These are phyloP conservation scores for Bipolaris sorokiniana DNA, from an alignment of 2,329 filamentous ascomycete genomes.

Conservation along the genomic window DNA sequence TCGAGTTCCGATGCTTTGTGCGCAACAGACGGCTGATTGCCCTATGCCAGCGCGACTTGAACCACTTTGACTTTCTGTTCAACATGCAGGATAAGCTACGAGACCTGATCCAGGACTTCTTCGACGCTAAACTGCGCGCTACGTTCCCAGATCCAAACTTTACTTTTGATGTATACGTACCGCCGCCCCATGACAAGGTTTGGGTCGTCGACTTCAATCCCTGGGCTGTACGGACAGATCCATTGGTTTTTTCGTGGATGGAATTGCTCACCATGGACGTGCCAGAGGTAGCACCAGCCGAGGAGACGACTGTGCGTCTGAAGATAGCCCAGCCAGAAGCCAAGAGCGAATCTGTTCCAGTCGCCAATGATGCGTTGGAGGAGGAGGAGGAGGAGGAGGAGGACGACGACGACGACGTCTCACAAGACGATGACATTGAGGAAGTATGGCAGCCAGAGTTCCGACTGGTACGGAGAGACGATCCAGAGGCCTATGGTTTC, in stretches of 20 bases:
- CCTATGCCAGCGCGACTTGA: constrained; percentile 87
- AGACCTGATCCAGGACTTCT: constrained; percentile 75
- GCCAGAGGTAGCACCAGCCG: constrained; percentile 39
- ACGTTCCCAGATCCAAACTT: constrained; percentile 86
- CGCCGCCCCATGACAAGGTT: constrained; percentile 73
- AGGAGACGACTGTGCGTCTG: constrained; percentile 41
- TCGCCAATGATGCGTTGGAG: not conserved
- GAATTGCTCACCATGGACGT: constrained; percentile 79
- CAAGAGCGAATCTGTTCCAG: constrained; percentile 1
- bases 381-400: no score
- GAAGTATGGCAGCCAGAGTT: constrained; percentile 73
- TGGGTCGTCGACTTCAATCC: constrained; percentile 95
- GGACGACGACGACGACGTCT: no score
- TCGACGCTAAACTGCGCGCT: constrained; percentile 72
- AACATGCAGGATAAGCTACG: constrained; percentile 70
- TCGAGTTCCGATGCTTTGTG: constrained; percentile 97
- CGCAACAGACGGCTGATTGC: constrained; percentile 79
- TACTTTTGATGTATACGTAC: constrained; percentile 91
- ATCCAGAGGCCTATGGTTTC: constrained; percentile 88
- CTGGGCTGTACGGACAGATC: constrained; percentile 89
- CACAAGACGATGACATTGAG: constrained; percentile 59
- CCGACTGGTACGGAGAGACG: constrained; percentile 79
- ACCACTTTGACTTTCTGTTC: constrained; percentile 84
- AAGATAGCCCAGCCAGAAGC: constrained; percentile 16
- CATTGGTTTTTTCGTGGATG: constrained; percentile 85